Evolutionary conservation across 2,329 filamentous ascomycete species (phyloP).

Genomic region (Hyphodiscus sp.): DNA sequence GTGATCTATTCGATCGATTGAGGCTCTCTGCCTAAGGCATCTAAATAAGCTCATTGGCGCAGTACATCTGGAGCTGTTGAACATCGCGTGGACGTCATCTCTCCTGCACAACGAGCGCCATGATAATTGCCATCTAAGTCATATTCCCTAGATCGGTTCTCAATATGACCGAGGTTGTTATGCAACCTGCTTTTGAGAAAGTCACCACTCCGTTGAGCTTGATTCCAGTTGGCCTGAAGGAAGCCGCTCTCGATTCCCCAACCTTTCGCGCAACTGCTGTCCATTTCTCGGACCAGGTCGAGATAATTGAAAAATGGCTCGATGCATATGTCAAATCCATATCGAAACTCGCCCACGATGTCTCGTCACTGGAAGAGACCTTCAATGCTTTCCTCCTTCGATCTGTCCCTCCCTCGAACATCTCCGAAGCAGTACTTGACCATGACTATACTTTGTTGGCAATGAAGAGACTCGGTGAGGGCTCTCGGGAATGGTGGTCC

Average conservation of each 20-base stretch:
- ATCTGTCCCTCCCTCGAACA: constrained; percentile 63
- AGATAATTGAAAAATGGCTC: constrained; percentile 88
- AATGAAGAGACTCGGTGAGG: constrained; percentile 77
- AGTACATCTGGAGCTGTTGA: background rate
- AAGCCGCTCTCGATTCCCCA: constrained; percentile 93
- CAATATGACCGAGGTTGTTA: constrained; percentile 17
- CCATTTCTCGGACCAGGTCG: constrained; percentile 88
- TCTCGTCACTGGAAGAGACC: constrained; percentile 69
- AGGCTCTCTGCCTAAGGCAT: background rate
- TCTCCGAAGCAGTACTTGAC: constrained; percentile 81
- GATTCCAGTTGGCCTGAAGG: constrained; percentile 75
- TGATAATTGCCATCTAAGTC: background rate
- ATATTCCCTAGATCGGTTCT: background rate
- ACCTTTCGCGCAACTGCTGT: constrained; percentile 83
- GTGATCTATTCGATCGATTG: background rate
- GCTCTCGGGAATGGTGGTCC: constrained; percentile 81
- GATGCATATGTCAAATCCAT: constrained; percentile 61
- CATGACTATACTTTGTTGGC: constrained; percentile 92
- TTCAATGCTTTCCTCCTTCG: constrained; percentile 72
- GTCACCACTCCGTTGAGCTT: constrained; percentile 23
- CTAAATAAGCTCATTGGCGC: background rate
- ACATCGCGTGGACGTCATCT: background rate
- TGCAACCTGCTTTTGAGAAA: constrained; percentile 16
- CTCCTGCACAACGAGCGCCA: background rate
- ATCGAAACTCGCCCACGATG: constrained; percentile 55